Conservation (phyloP, 2,329 filamentous ascomycete species). For the Xylaria sp. region DNA sequence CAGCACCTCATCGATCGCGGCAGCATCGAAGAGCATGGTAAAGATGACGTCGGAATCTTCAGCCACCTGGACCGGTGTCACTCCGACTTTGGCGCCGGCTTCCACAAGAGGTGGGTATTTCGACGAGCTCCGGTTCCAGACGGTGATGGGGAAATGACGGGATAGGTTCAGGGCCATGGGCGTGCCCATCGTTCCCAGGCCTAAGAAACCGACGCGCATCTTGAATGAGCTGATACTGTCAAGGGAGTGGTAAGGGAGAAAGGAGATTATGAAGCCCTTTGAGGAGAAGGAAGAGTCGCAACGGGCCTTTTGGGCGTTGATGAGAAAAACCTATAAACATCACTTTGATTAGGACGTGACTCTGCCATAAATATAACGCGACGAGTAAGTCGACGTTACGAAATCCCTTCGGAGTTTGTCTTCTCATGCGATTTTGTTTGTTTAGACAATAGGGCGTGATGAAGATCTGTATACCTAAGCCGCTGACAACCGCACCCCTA, state of each 20-base stretch:
- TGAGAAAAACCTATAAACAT: not conserved
- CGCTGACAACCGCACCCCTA: slow-evolving; percentile 20
- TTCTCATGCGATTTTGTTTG: not conserved
- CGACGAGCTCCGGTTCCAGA: slow-evolving; percentile 49
- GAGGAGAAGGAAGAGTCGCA: not conserved
- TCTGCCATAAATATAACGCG: slow-evolving; percentile 1
- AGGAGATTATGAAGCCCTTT: not conserved
- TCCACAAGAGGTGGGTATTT: slow-evolving; percentile 44
- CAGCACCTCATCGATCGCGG: slow-evolving; percentile 45
- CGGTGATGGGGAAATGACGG: slow-evolving; percentile 44
- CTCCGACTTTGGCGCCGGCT: slow-evolving; percentile 42
- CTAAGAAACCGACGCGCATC: slow-evolving; percentile 49
- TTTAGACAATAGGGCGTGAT: slow-evolving; percentile 20
- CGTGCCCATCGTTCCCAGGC: slow-evolving; percentile 50
- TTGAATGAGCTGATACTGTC: not conserved
- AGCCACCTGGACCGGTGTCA: slow-evolving; percentile 44
- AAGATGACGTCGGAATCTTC: slow-evolving; percentile 49
- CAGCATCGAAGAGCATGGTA: slow-evolving; percentile 49
- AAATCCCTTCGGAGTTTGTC: not conserved
- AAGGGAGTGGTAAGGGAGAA: not conserved
- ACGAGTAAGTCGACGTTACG: not conserved
- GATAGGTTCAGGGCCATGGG: slow-evolving; percentile 51
- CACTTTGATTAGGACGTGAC: not conserved
- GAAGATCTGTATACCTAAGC: slow-evolving; percentile 9
- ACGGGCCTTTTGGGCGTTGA: not conserved